These are phyloP conservation scores for Jamesozyma hellenica DNA, from an alignment of 805 yeast species.

Conservation along the genomic window DNA sequence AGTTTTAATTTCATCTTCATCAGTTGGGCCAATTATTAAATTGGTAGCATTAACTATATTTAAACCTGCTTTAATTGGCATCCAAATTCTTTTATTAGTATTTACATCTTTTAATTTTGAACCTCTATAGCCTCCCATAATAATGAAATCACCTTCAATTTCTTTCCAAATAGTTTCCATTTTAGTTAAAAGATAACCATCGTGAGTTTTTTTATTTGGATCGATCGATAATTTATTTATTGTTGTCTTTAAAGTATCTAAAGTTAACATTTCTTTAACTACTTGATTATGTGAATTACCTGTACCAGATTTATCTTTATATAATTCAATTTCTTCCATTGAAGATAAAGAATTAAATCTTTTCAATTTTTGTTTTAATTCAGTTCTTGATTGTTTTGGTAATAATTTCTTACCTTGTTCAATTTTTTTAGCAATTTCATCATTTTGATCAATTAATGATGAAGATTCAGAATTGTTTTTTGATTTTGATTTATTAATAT, in stretches of 20 bases:
- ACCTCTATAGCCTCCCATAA: conserved; percentile 87
- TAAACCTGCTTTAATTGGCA: conserved; percentile 78
- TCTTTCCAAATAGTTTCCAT: conserved; percentile 43
- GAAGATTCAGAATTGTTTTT: no score
- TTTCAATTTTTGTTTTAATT: conserved; percentile 28
- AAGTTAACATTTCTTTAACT: conserved; percentile 49
- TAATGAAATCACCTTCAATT: conserved; percentile 66
- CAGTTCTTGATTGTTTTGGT: neutral
- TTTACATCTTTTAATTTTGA: conserved; percentile 56
- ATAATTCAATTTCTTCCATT: conserved; percentile 51
- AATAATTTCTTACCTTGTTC: no score
- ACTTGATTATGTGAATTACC: conserved; percentile 66
- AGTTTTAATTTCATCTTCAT: conserved; percentile 56
- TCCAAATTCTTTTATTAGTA: conserved; percentile 68
- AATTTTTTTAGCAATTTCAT: no score
- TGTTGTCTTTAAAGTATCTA: conserved; percentile 30
- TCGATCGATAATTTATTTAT: conserved; percentile 16
- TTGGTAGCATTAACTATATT: conserved; percentile 54
- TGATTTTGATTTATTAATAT: neutral
- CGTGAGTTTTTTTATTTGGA: conserved; percentile 14
- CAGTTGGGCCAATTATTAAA: conserved; percentile 61
- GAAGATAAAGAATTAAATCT: conserved; percentile 53
- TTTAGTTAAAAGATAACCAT: conserved; percentile 19
- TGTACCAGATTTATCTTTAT: conserved; percentile 42
- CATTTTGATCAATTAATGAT: no score